These are phyloP conservation scores for Parmelia sp. DNA, from an alignment of 495 filamentous ascomycete species.

Conservation along the genomic window DNA sequence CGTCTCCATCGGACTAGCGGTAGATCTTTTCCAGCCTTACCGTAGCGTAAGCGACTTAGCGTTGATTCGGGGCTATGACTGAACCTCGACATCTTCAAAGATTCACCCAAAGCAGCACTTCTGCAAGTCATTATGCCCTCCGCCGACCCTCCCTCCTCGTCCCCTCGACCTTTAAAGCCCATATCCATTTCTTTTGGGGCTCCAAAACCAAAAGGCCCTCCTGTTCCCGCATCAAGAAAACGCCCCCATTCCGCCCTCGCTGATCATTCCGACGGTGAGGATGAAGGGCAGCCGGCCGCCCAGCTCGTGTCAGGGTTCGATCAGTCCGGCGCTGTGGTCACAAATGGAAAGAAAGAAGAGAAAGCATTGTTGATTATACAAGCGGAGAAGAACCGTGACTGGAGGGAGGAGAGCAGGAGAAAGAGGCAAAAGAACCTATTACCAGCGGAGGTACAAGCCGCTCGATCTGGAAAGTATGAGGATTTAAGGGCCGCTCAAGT, in stretches of 20 bases:
- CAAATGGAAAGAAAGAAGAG: constrained; percentile 33
- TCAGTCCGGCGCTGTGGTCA: constrained; percentile 48
- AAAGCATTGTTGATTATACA: constrained; percentile 57
- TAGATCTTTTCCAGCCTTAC: too few species aligned
- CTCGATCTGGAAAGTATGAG: constrained; percentile 37
- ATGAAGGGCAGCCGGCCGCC: constrained; percentile 33
- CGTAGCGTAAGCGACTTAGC: too few species aligned
- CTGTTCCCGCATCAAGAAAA: constrained; percentile 29
- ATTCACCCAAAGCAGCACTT: not conserved
- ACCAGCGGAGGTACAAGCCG: constrained; percentile 45
- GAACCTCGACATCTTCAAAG: not conserved
- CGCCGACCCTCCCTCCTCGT: constrained; percentile 14
- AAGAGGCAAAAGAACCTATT: constrained; percentile 49
- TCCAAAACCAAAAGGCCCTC: constrained; percentile 25
- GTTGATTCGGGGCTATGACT: not conserved
- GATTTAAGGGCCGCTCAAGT: constrained; percentile 35
- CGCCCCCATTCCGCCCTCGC: constrained; percentile 33
- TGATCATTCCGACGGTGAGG: constrained; percentile 45
- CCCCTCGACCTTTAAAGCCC: constrained; percentile 19
- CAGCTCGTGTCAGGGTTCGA: constrained; percentile 57
- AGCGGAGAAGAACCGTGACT: constrained; percentile 61
- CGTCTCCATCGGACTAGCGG: too few species aligned
- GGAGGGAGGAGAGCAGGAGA: constrained; percentile 56
- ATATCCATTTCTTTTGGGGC: constrained; percentile 37
- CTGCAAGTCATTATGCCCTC: constrained; percentile 22